Evolutionary conservation across 441 rosid species (phyloP), one percentile per base, ranked within the genome.

Genomic region (Syzygium syzygioides): DNA sequence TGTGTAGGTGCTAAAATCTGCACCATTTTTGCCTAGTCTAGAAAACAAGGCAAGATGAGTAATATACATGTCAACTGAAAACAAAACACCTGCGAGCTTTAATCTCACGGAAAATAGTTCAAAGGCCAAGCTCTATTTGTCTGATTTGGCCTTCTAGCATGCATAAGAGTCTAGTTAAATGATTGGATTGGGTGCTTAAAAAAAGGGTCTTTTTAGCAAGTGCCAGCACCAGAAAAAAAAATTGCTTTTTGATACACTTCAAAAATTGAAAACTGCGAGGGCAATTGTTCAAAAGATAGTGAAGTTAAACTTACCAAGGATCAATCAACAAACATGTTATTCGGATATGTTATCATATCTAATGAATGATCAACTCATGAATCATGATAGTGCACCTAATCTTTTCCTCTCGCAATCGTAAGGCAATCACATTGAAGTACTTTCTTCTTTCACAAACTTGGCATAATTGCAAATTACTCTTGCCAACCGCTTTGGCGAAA

Each of bases 11-110:
- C 60, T 12, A 56, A 9, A 0, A 56, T 56, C 60, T 20, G 60
- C 5, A 4, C 0, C 60, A 23, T 56, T 20, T 56, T 2, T 25
- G 4, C 28, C 28, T 23, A 56, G 60, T 56, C 2, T 0, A 0
- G 23, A 56, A 56, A 56, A 25, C 9, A 56, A 55, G 23, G 60
- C 28, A 9, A 26, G 1, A 0, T 56, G 60, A 23, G 1, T 56
- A 19, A 19, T 23, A 56, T 11, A 56, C 60, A 56, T 56, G 25
- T 25, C n/a, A 25, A 86, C 41, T 12, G 14, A 25, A 53, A 85
- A 0, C 4, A 85, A 87, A 50, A 53, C 26, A 45, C 68, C 4
- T 10, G 50, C 17, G 7, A 57, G 54, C 55, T 66, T 66, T 23
- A n/a, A 56, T 64, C 4, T 54, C 3, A 18, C 4, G 83, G 48